Conservation (phyloP, 2,329 filamentous ascomycete species). For the Beauveria pseudobassiana region DNA sequence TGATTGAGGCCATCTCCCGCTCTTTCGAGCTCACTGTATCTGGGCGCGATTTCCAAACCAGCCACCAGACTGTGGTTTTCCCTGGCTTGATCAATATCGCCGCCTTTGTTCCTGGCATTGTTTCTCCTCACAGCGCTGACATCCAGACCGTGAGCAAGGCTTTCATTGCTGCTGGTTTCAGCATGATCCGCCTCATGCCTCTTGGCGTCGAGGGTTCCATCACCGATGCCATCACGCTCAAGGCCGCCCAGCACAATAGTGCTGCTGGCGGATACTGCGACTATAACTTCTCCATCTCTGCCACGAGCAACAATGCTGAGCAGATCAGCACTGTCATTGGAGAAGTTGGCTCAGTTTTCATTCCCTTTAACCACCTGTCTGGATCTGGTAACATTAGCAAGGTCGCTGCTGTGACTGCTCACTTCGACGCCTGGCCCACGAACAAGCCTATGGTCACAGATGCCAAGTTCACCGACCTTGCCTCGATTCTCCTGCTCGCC, state of each 20-base stretch:
- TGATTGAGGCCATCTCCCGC: constrained; percentile 87
- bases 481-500: constrained; percentile 70
- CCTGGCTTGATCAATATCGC: constrained; percentile 72
- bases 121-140: constrained; percentile 56
- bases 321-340: constrained; percentile 65
- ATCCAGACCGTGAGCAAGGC: constrained; percentile 64
- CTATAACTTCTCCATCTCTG: constrained; percentile 72
- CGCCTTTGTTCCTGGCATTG: constrained; percentile 71
- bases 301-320: constrained; percentile 64
- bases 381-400: constrained; percentile 79
- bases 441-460: constrained; percentile 78
- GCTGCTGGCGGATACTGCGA: constrained; percentile 64
- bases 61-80: constrained; percentile 66
- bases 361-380: constrained; percentile 74
- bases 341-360: constrained; percentile 74
- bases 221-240: constrained; percentile 63
- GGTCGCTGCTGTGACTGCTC: constrained; percentile 69
- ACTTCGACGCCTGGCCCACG: constrained; percentile 70
- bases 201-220: constrained; percentile 65
- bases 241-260: constrained; percentile 63
- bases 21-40: constrained; percentile 79
- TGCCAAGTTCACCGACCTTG: constrained; percentile 71
- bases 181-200: constrained; percentile 74
- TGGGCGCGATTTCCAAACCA: constrained; percentile 85
- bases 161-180: constrained; percentile 68